phyloP scores from a whole-genome alignment of 306 rosid species.

The Malus sieversii region DNA sequence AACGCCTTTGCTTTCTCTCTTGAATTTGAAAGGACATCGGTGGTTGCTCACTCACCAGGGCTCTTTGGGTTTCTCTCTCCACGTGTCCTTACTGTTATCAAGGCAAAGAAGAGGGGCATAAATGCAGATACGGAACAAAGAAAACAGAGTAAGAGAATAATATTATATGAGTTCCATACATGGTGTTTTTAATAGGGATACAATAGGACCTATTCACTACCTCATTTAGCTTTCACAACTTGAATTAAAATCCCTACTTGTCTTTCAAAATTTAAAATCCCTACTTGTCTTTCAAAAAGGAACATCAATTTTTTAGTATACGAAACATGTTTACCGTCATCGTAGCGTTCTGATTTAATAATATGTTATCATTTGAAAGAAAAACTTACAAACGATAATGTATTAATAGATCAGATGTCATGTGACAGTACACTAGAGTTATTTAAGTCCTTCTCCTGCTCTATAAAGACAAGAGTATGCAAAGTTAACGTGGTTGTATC shows the following conservation, averaged over 20 bases:
- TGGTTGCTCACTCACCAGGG: conserved; percentile 35
- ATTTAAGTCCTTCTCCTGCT: rapidly evolving
- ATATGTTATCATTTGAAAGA: too few species aligned
- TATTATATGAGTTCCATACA: neutral
- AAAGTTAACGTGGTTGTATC: too few species aligned
- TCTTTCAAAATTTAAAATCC: conserved; percentile 16
- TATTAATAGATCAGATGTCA: too few species aligned
- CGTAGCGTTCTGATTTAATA: too few species aligned
- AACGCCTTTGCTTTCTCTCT: neutral
- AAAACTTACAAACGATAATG: too few species aligned
- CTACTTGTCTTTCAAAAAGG: conserved; percentile 21
- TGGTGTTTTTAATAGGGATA: conserved; percentile 5
- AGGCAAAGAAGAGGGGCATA: conserved; percentile 21
- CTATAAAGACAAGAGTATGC: too few species aligned
- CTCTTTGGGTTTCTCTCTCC: conserved; percentile 46
- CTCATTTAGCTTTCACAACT: conserved; percentile 40
- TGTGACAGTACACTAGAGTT: rapidly evolving
- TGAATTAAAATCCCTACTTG: conserved; percentile 23
- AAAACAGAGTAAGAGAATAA: conserved; percentile 12
- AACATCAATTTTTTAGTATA: neutral
- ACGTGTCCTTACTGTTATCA: conserved; percentile 33
- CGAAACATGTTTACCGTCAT: neutral
- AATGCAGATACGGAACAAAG: conserved; percentile 42
- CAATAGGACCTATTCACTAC: conserved; percentile 29
- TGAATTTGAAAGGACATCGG: conserved; percentile 64